A percentile compares a stretch with the other conserved stretches of the same genome.
Evolutionary conservation across 2,329 filamentous ascomycete genomes (phyloP).

Genomic region (Talaromyces amestolkiae): DNA sequence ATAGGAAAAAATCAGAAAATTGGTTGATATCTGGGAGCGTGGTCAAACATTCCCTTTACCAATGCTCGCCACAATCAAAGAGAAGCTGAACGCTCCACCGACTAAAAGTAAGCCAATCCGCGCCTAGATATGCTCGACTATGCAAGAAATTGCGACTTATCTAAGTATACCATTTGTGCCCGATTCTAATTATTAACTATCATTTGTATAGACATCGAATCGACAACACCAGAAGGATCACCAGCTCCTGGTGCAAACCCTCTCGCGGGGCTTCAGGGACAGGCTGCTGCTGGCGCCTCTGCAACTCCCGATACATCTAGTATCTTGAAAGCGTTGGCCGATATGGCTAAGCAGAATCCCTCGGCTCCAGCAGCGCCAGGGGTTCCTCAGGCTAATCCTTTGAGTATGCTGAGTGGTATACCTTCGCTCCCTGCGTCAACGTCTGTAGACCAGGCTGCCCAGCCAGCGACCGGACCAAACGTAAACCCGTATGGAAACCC

Average conservation of each 20-base stretch:
- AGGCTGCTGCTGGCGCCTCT: constrained; percentile 28
- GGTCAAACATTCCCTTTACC: constrained; percentile 81
- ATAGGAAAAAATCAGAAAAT: constrained; percentile 93
- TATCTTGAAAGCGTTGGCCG: constrained; percentile 75
- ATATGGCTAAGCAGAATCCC: constrained; percentile 74
- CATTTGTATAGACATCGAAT: constrained; percentile 54
- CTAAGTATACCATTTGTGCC: not conserved
- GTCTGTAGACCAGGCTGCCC: constrained; percentile 46
- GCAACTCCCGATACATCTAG: constrained; percentile 57
- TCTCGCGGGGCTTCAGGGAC: constrained; percentile 35
- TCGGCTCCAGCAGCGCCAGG: constrained; percentile 45
- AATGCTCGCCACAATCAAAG: constrained; percentile 80
- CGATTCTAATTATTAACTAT: not conserved
- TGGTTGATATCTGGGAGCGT: constrained; percentile 97
- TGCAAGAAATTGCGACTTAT: not conserved
- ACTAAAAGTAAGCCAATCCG: constrained; percentile 60
- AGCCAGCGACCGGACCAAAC: constrained; percentile 47
- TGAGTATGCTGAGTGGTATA: constrained; percentile 49
- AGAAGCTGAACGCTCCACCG: constrained; percentile 65
- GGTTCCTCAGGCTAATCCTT: constrained; percentile 42
- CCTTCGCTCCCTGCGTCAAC: constrained; percentile 38
- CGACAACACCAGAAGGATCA: constrained; percentile 66
- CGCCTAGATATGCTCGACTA: not conserved
- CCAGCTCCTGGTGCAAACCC: constrained; percentile 47
- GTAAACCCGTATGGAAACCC: constrained; percentile 58